Conservation (phyloP, 1,284 basidiomycete species). For the Naganishia cerealis region DNA sequence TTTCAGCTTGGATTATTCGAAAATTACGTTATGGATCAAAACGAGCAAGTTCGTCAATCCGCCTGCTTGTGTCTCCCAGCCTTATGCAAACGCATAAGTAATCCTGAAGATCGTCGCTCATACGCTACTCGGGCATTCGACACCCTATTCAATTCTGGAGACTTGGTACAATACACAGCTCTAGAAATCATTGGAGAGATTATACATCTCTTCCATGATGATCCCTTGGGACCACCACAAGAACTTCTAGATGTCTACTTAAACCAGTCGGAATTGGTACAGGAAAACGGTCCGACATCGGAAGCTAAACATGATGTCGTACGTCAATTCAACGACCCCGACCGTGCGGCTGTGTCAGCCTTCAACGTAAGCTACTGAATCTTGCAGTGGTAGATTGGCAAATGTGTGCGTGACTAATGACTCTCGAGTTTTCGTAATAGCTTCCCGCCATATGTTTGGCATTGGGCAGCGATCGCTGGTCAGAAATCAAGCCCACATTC, state of each 20-base stretch:
- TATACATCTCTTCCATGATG: conserved; percentile 76
- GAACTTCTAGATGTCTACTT: conserved; percentile 77
- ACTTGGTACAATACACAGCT: conserved; percentile 74
- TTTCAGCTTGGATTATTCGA: conserved; percentile 76
- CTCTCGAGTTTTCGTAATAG: conserved; percentile 34
- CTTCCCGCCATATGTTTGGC: conserved; percentile 88
- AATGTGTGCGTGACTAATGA: not conserved
- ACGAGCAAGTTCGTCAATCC: conserved; percentile 85
- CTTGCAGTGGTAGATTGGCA: not conserved
- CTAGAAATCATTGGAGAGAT: conserved; percentile 90
- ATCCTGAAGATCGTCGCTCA: conserved; percentile 59
- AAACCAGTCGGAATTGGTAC: conserved; percentile 52
- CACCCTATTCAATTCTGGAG: conserved; percentile 67
- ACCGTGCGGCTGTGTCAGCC: conserved; percentile 80
- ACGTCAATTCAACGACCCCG: conserved; percentile 56
- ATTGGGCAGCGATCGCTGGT: conserved; percentile 74
- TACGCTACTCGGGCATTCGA: conserved; percentile 67
- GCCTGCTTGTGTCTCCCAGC: conserved; percentile 82
- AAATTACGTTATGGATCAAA: conserved; percentile 66
- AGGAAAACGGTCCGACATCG: conserved; percentile 32
- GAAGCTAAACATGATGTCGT: conserved; percentile 25
- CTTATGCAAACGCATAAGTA: conserved; percentile 66
- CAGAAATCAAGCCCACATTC: conserved; percentile 71
- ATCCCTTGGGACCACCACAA: conserved; percentile 67
- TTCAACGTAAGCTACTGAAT: conserved; percentile 65